Percentiles rank a stretch among this genome's conserved stretches.
Conservation (phyloP, 2,329 filamentous ascomycete species). For the Furcasterigmium furcatum region DNA sequence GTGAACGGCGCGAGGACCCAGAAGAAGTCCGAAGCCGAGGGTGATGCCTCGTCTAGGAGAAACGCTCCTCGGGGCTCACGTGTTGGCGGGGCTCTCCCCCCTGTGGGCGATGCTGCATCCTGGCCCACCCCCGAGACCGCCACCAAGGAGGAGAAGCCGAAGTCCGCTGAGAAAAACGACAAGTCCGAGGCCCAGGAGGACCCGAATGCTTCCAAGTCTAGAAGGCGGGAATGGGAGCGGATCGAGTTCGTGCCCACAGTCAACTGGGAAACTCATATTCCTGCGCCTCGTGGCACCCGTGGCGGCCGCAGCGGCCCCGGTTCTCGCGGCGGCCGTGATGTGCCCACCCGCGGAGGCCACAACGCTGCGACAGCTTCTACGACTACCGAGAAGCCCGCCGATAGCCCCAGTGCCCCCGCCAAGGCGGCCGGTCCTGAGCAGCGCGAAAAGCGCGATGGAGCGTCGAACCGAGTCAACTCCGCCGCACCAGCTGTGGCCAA, state of each 20-base stretch:
- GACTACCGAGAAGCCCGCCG: conserved; percentile 31
- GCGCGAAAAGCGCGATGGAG: conserved; percentile 33
- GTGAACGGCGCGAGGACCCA: conserved; percentile 26
- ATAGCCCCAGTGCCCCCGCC: conserved; percentile 18
- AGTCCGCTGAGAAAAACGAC: conserved; percentile 49
- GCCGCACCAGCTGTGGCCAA: conserved; percentile 34
- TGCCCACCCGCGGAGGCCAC: conserved; percentile 22
- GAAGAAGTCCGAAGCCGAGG: conserved; percentile 37
- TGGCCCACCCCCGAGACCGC: conserved; percentile 91
- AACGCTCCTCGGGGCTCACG: conserved; percentile 41
- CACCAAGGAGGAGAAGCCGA: conserved; percentile 68
- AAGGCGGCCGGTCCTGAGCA: conserved; percentile 26
- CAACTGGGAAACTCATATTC: conserved; percentile 80
- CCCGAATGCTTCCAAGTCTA: conserved; percentile 36
- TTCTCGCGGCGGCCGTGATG: conserved; percentile 37
- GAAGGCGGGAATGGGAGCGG: conserved; percentile 80
- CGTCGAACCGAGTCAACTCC: conserved; percentile 29
- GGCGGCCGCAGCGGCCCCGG: conserved; percentile 48
- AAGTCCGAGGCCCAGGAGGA: conserved; percentile 60
- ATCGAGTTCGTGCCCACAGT: conserved; percentile 82
- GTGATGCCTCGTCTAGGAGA: conserved; percentile 36
- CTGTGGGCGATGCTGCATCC: conserved; percentile 71
- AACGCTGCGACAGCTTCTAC: conserved; percentile 17
- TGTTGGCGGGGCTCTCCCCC: conserved; percentile 44
- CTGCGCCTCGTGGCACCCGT: conserved; percentile 46